Percentiles rank a stretch among this genome's conserved stretches.
Conservation (phyloP, 495 filamentous ascomycete species). For the Hypoxylon rickii region DNA sequence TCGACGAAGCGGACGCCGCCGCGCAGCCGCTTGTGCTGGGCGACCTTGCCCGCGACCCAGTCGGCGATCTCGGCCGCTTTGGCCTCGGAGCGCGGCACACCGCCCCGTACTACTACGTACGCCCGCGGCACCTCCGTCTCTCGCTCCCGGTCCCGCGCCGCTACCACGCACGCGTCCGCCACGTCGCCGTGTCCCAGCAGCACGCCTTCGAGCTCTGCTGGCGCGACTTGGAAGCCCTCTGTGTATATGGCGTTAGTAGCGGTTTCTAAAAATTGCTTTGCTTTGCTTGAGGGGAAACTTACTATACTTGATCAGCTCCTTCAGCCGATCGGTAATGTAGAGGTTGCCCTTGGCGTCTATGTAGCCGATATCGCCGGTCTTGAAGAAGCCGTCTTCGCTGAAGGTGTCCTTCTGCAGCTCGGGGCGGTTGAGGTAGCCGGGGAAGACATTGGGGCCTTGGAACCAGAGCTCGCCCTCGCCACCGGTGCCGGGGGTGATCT, state of each 20-base stretch:
- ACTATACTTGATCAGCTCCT: conserved; percentile 90
- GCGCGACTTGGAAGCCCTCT: conserved; percentile 85
- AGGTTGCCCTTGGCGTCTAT: conserved; percentile 60
- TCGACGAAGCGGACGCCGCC: conserved; percentile 85
- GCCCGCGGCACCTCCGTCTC: conserved; percentile 85
- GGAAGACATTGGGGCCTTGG: conserved; percentile 76
- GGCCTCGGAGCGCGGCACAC: conserved; percentile 49
- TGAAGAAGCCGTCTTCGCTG: conserved; percentile 77
- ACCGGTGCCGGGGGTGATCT: conserved; percentile 9
- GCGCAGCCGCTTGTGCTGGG: conserved; percentile 68
- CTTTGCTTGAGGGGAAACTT: conserved; percentile 15
- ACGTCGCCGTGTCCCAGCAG: conserved; percentile 73
- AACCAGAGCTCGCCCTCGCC: conserved; percentile 73
- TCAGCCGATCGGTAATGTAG: conserved; percentile 78
- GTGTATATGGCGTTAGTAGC: not conserved
- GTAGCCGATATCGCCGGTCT: conserved; percentile 74
- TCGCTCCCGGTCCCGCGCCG: conserved; percentile 69
- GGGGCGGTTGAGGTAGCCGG: conserved; percentile 74
- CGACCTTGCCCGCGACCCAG: conserved; percentile 62
- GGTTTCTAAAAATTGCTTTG: not conserved
- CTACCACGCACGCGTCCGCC: conserved; percentile 83
- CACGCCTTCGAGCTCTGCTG: conserved; percentile 84
- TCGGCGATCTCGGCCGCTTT: conserved; percentile 64
- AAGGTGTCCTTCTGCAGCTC: conserved; percentile 67
- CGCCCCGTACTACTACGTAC: conserved; percentile 71